Percentiles rank a stretch among this genome's conserved stretches.
These are phyloP conservation scores for Aureobasidium sp. DNA, from an alignment of 2,329 filamentous ascomycete genomes.

Conservation along the genomic window DNA sequence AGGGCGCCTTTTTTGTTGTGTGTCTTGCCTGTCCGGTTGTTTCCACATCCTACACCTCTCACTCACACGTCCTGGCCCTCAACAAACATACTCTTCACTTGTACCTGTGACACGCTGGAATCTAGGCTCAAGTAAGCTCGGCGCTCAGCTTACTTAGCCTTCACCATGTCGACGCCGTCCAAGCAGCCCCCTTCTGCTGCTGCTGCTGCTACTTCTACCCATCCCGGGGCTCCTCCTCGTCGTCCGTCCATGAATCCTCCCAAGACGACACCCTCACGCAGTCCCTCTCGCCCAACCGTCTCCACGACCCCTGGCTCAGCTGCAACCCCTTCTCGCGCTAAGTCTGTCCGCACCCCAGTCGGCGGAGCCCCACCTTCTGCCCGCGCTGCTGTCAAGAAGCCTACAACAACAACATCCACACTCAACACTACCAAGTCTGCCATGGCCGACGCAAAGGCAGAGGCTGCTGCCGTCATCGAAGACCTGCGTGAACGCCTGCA, in stretches of 20 bases:
- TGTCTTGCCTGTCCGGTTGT: background rate
- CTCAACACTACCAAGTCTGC: slow-evolving; percentile 17
- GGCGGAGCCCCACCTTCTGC: slow-evolving; percentile 60
- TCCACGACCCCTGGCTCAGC: background rate
- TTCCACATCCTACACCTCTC: background rate
- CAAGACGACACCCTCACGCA: slow-evolving; percentile 13
- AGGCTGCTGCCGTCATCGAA: slow-evolving; percentile 69
- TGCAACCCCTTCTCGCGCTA: slow-evolving; percentile 31
- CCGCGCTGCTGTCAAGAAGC: slow-evolving; percentile 59
- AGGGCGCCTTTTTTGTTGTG: background rate
- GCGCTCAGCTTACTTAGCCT: slow-evolving; percentile 9
- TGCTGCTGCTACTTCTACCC: slow-evolving; percentile 11
- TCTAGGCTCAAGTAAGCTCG: slow-evolving; percentile 10
- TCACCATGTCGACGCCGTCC: slow-evolving; percentile 16
- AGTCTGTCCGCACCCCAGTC: slow-evolving; percentile 49
- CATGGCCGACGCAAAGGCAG: slow-evolving; percentile 63
- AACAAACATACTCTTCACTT: background rate
- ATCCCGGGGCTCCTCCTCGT: slow-evolving; percentile 11
- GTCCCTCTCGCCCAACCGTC: slow-evolving; percentile 11
- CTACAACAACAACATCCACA: slow-evolving; percentile 19
- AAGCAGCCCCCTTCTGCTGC: slow-evolving; percentile 12
- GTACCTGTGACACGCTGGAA: slow-evolving; percentile 7
- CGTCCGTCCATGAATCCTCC: slow-evolving; percentile 13
- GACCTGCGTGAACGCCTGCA: slow-evolving; percentile 77
- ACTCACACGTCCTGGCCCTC: background rate